Conservation (phyloP, 164 flowering plant species). For the Berberis thunbergii region DNA sequence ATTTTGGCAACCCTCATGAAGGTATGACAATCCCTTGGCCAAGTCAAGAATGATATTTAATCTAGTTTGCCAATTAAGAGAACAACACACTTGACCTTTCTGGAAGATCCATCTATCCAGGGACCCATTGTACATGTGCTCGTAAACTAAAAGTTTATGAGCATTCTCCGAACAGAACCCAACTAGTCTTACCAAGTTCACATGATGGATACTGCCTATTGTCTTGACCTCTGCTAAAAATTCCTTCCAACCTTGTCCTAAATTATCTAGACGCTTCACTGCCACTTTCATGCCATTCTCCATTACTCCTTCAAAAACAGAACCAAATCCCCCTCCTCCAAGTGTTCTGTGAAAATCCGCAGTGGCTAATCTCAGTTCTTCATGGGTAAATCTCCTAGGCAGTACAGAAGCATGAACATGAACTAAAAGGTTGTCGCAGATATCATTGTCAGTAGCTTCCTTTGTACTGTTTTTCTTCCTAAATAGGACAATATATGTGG, state of each 20-base stretch:
- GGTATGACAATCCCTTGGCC: constrained; percentile 10
- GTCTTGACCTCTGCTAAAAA: constrained; percentile 22
- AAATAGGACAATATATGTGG: background rate
- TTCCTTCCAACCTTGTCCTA: constrained; percentile 18
- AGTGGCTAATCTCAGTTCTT: constrained; percentile 1
- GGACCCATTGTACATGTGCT: constrained; percentile 14
- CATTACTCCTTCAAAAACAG: constrained; percentile 19
- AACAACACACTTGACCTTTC: background rate
- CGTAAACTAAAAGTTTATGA: constrained; percentile 20
- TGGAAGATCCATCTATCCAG: constrained; percentile 18
- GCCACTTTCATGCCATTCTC: constrained; percentile 14
- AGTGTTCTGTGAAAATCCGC: constrained; percentile 8
- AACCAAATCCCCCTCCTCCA: constrained; percentile 22
- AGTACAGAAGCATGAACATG: no score
- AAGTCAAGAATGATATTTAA: constrained; percentile 10
- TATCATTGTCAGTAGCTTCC: no score
- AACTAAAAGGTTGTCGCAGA: no score
- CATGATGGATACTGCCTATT: constrained; percentile 24
- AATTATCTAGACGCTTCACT: constrained; percentile 21
- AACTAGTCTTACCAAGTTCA: constrained; percentile 19
- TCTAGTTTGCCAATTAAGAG: constrained; percentile 16
- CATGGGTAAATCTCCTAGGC: no score
- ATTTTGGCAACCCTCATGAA: constrained; percentile 6
- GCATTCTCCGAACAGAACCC: constrained; percentile 21
- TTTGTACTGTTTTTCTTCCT: no score